Base-by-base conservation (phyloP, 495 filamentous ascomycete genomes). In the Daldinia concentrica region DNA sequence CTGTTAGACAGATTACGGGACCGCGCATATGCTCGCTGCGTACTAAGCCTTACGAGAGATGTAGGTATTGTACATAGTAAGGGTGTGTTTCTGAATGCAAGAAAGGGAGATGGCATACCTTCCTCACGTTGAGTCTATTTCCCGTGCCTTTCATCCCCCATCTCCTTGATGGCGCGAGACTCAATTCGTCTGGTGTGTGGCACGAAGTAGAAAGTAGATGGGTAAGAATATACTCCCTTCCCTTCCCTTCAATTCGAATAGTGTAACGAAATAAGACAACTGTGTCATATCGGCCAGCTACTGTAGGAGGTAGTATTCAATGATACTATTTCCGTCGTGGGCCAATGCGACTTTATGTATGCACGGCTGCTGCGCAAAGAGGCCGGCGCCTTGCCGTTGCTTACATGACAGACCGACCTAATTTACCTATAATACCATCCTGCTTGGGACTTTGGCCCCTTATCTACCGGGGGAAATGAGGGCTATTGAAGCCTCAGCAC, bases 11-110 rank as follows among this genome's bases (percentile, higher is more conserved):
- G 51, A 45, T 29, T 50, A 37, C 58, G 69, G 69, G 54, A 15
- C 56, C 36, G 54, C 64, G 60, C 64, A 64, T 73, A 73, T 65
- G 70, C 41, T 66, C 70, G 65, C 70, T 73, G 70, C 70, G 57
- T 68, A 59, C 70, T 69, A 73, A 73, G 70, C 70, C 70, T 73
- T 73, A 73, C 52, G 62, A 62, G 61, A 73, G 12, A 61, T 24
- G 60, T 34, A 22, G 5, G 27, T 57, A 58, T 58, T 17, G n/a
- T 48, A 48, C 43, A 14, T 48, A 24, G 36, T 57, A 56, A 60
- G 50, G 50, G 57, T 57, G 24, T 60, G 26, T 14, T 37, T 52
- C 50, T 9, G 56, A 50, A 51, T 37, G 56, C 17, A 45, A 56
- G 54, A 57, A 57, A 37, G 62, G 62, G 48, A 7, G 68, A 71